A percentile compares a stretch with the other conserved stretches of the same genome.
These are phyloP conservation scores for Scleroderma bovista DNA, from an alignment of 768 basidiomycete genomes.

Conservation along the genomic window DNA sequence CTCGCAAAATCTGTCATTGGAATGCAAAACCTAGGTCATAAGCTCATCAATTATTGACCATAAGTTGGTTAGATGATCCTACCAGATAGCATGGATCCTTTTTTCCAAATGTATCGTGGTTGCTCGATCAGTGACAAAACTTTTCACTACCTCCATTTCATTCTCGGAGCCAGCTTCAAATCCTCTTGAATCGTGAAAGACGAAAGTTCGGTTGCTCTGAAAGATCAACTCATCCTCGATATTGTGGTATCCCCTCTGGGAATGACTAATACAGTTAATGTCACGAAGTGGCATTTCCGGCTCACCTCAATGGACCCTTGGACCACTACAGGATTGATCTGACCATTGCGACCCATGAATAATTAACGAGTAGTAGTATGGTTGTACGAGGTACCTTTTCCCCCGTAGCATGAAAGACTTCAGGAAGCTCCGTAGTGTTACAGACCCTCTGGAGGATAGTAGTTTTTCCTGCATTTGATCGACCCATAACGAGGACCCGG, in stretches of 20 bases:
- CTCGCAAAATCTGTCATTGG: slow-evolving; percentile 20
- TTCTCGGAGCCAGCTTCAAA: slow-evolving; percentile 31
- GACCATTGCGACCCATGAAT: background rate
- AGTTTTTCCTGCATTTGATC: slow-evolving; percentile 37
- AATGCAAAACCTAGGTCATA: slow-evolving; percentile 34
- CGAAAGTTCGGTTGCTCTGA: slow-evolving; percentile 25
- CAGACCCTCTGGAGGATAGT: slow-evolving; percentile 36
- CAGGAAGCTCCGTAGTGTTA: slow-evolving; percentile 28
- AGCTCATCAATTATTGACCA: background rate
- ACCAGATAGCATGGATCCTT: slow-evolving; percentile 38
- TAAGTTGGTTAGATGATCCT: background rate
- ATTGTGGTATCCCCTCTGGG: slow-evolving; percentile 27
- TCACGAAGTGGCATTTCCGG: background rate
- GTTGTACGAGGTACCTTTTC: slow-evolving; percentile 9
- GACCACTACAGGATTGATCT: slow-evolving; percentile 1
- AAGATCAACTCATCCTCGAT: slow-evolving; percentile 27
- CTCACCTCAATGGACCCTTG: background rate
- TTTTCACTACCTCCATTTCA: slow-evolving; percentile 25
- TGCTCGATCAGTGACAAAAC: slow-evolving; percentile 26
- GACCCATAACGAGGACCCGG: slow-evolving; percentile 36
- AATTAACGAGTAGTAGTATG: background rate
- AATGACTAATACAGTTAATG: background rate
- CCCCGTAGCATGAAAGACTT: slow-evolving; percentile 17
- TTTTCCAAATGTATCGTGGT: slow-evolving; percentile 12
- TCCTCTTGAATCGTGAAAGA: slow-evolving; percentile 39